Base-by-base conservation (phyloP, 1,139 yeast species). In the Saccharomycopsis phalli region DNA sequence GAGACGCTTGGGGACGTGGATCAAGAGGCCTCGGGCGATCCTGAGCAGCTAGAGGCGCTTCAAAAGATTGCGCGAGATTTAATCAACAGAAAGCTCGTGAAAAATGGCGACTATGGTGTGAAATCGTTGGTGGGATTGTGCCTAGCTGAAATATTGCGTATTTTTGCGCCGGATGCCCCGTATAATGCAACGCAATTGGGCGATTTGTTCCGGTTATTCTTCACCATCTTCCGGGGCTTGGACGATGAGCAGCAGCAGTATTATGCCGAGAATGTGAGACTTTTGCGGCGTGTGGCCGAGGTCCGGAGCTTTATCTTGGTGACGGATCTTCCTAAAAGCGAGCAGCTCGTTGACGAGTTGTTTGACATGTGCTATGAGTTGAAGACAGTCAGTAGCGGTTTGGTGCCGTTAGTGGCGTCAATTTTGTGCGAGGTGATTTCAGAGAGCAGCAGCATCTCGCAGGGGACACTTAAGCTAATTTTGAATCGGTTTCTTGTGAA, bases 121-220 rank as follows among this genome's bases (percentile, higher is more conserved):
- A 81, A 78, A 50, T 77, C 88, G 0, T 74, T 68, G 46, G 71
- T 72, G 2, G 78, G 93, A 14, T 81, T 94, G 53, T 77, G 93
- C 47, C 51, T 87, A 8, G 70, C 88, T 3, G 95, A 87, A 56
- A 65, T 88, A 11, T 60, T 88, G 33, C 68, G 95, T 46, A 60
- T 87, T 8, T 80, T 69, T 55, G 96, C 95, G 0, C 96, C 96
- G 0, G 84, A 87, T 58, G 95, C 96, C 4, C 96, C 97, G 4
- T 87, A 71, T 58, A 75, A 83, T 2, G 76, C 76, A 27, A 50
- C 62, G 1, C 80, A 81, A 49, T 61, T 87, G 25, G 63, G 76
- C 1, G 75, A 68, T 22, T 66, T 80, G n/a, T 81, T 81, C 60
- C 69, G 65, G 48, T 61, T 78, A 4, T 75, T 84, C 52, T 68